Percentiles rank a stretch among this genome's conserved stretches.
Conservation (phyloP, 1,284 basidiomycete genomes). For the Ustilago loliicola region DNA sequence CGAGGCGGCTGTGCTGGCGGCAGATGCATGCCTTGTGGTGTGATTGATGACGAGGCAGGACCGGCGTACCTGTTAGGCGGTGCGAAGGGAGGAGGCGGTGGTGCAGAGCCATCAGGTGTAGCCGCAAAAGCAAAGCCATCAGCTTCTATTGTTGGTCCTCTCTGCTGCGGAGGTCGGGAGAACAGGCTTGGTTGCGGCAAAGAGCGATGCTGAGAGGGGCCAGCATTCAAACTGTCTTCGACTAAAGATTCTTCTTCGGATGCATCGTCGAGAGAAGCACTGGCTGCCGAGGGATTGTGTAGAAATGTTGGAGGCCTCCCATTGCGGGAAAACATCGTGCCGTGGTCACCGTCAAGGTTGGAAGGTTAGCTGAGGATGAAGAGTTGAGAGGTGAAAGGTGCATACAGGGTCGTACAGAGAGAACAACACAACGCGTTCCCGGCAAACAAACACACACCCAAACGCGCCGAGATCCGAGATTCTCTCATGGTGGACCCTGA, state of each 20-base stretch:
- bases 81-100: too few relatives aligned
- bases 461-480: constrained; percentile 1
- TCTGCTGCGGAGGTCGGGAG: not conserved
- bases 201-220: not conserved
- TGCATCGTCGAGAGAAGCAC: not conserved
- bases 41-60: not conserved
- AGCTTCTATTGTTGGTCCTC: not conserved
- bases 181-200: constrained; percentile 5
- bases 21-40: not conserved
- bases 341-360: not conserved
- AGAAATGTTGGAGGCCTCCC: not conserved
- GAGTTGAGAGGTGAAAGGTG: not conserved
- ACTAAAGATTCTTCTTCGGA: constrained; percentile 1
- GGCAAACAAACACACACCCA: not conserved
- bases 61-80: not conserved
- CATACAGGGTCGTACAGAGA: not conserved
- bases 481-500: not conserved
- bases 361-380: not conserved
- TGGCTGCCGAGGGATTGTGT: not conserved
- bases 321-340: not conserved
- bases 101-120: constrained; percentile 10
- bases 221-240: constrained; percentile 19
- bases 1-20: not conserved
- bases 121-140: constrained; percentile 9
- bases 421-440: not conserved